A percentile compares a stretch with the other conserved stretches of the same genome.
phyloP scores from a whole-genome alignment of 305 asterid species.

The Striga hermonthica region DNA sequence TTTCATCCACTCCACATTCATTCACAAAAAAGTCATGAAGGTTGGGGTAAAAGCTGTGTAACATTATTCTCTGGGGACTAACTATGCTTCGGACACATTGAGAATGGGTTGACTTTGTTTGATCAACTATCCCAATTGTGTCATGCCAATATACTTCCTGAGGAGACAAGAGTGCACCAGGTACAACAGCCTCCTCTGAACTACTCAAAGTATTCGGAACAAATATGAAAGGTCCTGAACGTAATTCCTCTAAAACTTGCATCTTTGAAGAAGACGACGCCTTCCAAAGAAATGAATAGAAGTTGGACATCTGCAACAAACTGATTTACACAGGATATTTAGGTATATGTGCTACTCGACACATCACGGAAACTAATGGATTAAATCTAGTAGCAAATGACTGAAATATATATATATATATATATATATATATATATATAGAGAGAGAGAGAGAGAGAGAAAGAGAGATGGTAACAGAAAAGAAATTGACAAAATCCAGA shows the following conservation, averaged over 20 bases:
- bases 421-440: no score
- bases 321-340: constrained; percentile 42
- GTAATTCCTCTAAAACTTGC: constrained; percentile 53
- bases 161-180: constrained; percentile 68
- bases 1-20: constrained; percentile 76
- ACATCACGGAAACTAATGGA: constrained; percentile 1
- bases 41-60: constrained; percentile 58
- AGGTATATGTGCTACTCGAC: constrained; percentile 21
- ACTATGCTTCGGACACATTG: constrained; percentile 34
- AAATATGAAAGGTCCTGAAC: constrained; percentile 71
- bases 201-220: constrained; percentile 53
- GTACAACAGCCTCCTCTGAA: constrained; percentile 53
- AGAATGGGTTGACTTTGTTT: constrained; percentile 36
- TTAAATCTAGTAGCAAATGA: not conserved
- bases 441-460: no score
- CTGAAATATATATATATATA: not conserved
- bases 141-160: constrained; percentile 86
- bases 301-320: constrained; percentile 78
- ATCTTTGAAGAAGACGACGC: constrained; percentile 60
- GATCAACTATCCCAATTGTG: constrained; percentile 50
- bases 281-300: constrained; percentile 74
- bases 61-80: constrained; percentile 43
- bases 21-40: constrained; percentile 85
- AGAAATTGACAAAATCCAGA: no score
- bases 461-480: not conserved